A percentile compares a stretch with the other conserved stretches of the same genome.
Evolutionary conservation across 1,139 yeast genomes (phyloP).

Genomic region (Suhomyces bolitotheri): DNA sequence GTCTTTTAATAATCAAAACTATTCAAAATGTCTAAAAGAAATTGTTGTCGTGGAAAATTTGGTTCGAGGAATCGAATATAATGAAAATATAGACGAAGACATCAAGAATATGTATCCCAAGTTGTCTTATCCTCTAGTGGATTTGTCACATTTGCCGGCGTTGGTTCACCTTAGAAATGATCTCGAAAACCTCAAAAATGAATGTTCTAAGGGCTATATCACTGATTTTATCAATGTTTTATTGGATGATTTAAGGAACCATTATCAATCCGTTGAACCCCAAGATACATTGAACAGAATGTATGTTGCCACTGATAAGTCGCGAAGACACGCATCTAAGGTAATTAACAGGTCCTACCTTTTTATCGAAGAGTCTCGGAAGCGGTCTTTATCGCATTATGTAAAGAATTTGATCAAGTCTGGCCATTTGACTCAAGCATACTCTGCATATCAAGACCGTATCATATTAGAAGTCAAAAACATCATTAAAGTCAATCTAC

Average conservation of each 20-base stretch:
- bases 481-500: slow-evolving; percentile 66
- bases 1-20: slow-evolving; percentile 44
- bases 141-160: slow-evolving; percentile 60
- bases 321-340: slow-evolving; percentile 21
- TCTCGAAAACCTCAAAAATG: slow-evolving; percentile 48
- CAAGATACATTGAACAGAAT: slow-evolving; percentile 57
- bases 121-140: slow-evolving; percentile 53
- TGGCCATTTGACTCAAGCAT: slow-evolving; percentile 64
- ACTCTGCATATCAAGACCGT: slow-evolving; percentile 64
- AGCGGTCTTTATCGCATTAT: slow-evolving; percentile 42
- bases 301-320: slow-evolving; percentile 29
- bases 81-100: slow-evolving; percentile 26
- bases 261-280: slow-evolving; percentile 50
- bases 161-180: slow-evolving; percentile 54
- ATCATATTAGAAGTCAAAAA: slow-evolving; percentile 70
- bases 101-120: slow-evolving; percentile 30
- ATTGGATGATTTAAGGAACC: slow-evolving; percentile 59
- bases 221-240: slow-evolving; percentile 55
- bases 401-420: slow-evolving; percentile 62
- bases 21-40: slow-evolving; percentile 47
- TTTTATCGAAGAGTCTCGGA: slow-evolving; percentile 35
- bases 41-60: slow-evolving; percentile 59
- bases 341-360: slow-evolving; percentile 32
- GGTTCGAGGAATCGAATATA: slow-evolving; percentile 49
- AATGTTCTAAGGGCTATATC: slow-evolving; percentile 70